phyloP scores from a whole-genome alignment of 2,329 filamentous ascomycete species.

The Botrytis hyacinthi region DNA sequence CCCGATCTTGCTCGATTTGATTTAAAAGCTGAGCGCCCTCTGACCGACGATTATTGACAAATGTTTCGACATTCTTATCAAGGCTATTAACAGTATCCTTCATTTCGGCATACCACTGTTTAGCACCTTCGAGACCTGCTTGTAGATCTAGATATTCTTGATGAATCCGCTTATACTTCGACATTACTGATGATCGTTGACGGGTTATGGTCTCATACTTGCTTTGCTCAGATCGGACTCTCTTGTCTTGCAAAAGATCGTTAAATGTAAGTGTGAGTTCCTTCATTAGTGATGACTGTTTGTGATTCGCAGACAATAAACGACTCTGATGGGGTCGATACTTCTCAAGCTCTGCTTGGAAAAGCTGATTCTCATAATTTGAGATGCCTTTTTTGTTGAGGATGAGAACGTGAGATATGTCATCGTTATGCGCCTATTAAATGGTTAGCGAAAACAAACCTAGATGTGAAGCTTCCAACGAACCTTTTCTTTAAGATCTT shows the following conservation, averaged over 20 bases:
- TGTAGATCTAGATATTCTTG: slow-evolving; percentile 90
- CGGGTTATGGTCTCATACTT: slow-evolving; percentile 89
- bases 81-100: slow-evolving; percentile 88
- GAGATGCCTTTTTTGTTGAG: slow-evolving; percentile 96
- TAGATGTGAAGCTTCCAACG: slow-evolving; percentile 29
- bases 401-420: slow-evolving; percentile 96
- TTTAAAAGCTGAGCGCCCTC: slow-evolving; percentile 88
- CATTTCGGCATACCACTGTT: slow-evolving; percentile 95
- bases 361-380: slow-evolving; percentile 87
- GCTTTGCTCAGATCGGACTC: slow-evolving; percentile 88
- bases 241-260: slow-evolving; percentile 85
- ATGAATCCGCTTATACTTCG: slow-evolving; percentile 85
- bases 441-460: slow-evolving; percentile 22
- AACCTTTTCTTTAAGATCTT: slow-evolving; percentile 97
- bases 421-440: slow-evolving; percentile 81
- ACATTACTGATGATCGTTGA: slow-evolving; percentile 76
- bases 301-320: slow-evolving; percentile 89
- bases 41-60: slow-evolving; percentile 88
- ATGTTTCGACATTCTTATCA: slow-evolving; percentile 93
- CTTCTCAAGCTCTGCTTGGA: slow-evolving; percentile 96
- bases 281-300: slow-evolving; percentile 91
- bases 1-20: slow-evolving; percentile 58
- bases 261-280: slow-evolving; percentile 88
- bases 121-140: slow-evolving; percentile 81
- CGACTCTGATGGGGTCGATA: slow-evolving; percentile 91